Base-by-base conservation (phyloP, 345 rosid species). In the Salix brachista region DNA sequence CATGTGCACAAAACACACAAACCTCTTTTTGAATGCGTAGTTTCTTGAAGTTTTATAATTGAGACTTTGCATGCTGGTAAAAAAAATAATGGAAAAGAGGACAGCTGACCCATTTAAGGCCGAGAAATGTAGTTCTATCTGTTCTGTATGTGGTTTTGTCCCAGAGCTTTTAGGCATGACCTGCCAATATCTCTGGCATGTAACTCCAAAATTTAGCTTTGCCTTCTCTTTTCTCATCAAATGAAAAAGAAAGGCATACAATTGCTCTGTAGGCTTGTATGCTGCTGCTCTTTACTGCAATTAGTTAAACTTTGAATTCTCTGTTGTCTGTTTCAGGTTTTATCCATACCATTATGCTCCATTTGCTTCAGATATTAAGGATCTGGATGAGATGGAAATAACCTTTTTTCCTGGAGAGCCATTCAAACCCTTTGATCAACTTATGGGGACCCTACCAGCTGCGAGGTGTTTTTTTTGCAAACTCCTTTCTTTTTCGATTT, bases 281-380 rank as follows among this genome's bases (percentile, higher is more conserved):
- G 25, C 6, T 46, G 41, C 8, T 39, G 0, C 23, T 65, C 30
- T 62, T 65, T 41, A 17, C 52, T 69, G 8, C 30, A n/a, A 3
- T 14, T 11, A 26, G 18, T 61, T 77, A 52, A 72, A 36, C 26
- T 37, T 58, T 56, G 30, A 42, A 14, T 67, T 71, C 19, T 76
- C 21, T 75, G 60, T 32, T 78, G 48, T 76, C 75, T 80, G 17
- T 75, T 87, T 80, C 93, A 96, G 98, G 99, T 92, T 91, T 87
- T 96, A 96, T 83, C 98, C 99, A 44, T 94, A 88, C 85, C 97
- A 96, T 81, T 96, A 94, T 86, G 98, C 99, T 60, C 99, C 99
- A 69, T 96, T 96, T 90, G 98, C 99, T 84, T 94, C 98, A 39
- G 99, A 96, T 85, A 91, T 96, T 78, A 88, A 86, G 74, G 92